These are phyloP conservation scores for Coniochaeta sp. DNA, from an alignment of 2,329 filamentous ascomycete genomes.

Conservation along the genomic window DNA sequence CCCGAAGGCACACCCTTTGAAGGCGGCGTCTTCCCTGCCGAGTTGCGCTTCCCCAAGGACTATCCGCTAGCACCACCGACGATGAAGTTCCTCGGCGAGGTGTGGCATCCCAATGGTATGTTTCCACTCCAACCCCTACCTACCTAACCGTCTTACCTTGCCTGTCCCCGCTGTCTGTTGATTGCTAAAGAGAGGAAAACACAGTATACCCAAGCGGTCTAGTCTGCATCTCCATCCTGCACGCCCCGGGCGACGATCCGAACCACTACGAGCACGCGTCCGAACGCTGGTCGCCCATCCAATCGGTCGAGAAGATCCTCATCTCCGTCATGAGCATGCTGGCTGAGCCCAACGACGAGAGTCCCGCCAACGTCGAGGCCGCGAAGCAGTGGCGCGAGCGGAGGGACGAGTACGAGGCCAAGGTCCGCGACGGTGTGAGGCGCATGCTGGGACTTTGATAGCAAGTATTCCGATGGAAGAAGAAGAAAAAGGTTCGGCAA, in stretches of 20 bases:
- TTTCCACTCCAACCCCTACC: not conserved
- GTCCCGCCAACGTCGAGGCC: slow-evolving; percentile 90
- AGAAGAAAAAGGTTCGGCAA: not conserved
- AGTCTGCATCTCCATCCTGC: slow-evolving; percentile 97
- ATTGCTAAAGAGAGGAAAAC: not conserved
- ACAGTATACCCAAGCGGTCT: slow-evolving; percentile 84
- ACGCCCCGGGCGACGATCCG: slow-evolving; percentile 91
- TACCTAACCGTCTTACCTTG: not conserved
- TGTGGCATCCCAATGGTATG: slow-evolving; percentile 94
- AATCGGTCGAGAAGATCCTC: slow-evolving; percentile 95
- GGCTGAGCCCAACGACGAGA: slow-evolving; percentile 94
- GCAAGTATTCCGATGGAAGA: not conserved
- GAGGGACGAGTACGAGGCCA: slow-evolving; percentile 74
- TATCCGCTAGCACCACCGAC: slow-evolving; percentile 94
- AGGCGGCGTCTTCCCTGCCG: slow-evolving; percentile 89
- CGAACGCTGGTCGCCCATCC: slow-evolving; percentile 93
- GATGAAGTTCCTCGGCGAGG: slow-evolving; percentile 90
- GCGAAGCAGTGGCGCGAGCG: slow-evolving; percentile 93
- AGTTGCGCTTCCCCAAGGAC: slow-evolving; percentile 90
- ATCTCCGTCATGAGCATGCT: slow-evolving; percentile 98
- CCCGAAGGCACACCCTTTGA: slow-evolving; percentile 95
- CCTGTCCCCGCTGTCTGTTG: not conserved
- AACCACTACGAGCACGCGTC: slow-evolving; percentile 97
- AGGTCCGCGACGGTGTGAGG: slow-evolving; percentile 76
- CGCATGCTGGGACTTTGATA: slow-evolving; percentile 66